Percentiles rank a stretch among this genome's conserved stretches.
Conservation (phyloP, 2,329 filamentous ascomycete genomes). For the Xylaria sp. region DNA sequence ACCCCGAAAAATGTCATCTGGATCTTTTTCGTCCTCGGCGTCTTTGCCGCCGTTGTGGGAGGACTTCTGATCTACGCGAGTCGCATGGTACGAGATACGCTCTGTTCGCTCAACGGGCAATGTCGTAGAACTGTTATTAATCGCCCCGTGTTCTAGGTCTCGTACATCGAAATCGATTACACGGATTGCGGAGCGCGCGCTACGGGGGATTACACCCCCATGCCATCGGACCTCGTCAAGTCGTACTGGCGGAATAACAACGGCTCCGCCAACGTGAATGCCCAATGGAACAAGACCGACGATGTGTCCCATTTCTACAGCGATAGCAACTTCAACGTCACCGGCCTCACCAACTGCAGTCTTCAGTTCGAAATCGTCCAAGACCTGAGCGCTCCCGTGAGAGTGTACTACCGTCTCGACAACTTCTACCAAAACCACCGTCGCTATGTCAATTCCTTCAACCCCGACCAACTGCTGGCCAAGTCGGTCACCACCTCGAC, state of each 20-base stretch:
- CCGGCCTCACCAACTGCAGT: constrained; percentile 66
- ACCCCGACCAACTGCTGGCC: constrained; percentile 83
- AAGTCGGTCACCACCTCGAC: constrained; percentile 67
- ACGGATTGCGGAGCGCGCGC: constrained; percentile 76
- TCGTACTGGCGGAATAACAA: constrained; percentile 75
- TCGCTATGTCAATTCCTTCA: constrained; percentile 91
- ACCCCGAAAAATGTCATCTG: constrained; percentile 81
- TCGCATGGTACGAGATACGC: constrained; percentile 68
- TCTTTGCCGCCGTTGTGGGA: constrained; percentile 93
- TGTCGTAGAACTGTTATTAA: constrained; percentile 12
- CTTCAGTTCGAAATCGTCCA: constrained; percentile 84
- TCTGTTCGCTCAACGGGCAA: not conserved
- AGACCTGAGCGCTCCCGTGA: constrained; percentile 80
- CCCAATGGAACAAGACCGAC: constrained; percentile 53
- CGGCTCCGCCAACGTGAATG: constrained; percentile 51
- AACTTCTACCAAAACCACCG: constrained; percentile 99
- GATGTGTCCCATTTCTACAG: constrained; percentile 52
- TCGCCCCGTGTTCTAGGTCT: constrained; percentile 67
- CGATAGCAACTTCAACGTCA: constrained; percentile 40
- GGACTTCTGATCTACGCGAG: constrained; percentile 88
- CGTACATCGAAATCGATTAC: constrained; percentile 93
- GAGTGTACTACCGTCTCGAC: constrained; percentile 94
- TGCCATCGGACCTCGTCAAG: constrained; percentile 68
- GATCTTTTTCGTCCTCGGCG: constrained; percentile 79
- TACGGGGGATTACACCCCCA: constrained; percentile 55